Evolutionary conservation across 2,329 filamentous ascomycete species (phyloP).

Genomic region (Aspergillus puulaauensis): DNA sequence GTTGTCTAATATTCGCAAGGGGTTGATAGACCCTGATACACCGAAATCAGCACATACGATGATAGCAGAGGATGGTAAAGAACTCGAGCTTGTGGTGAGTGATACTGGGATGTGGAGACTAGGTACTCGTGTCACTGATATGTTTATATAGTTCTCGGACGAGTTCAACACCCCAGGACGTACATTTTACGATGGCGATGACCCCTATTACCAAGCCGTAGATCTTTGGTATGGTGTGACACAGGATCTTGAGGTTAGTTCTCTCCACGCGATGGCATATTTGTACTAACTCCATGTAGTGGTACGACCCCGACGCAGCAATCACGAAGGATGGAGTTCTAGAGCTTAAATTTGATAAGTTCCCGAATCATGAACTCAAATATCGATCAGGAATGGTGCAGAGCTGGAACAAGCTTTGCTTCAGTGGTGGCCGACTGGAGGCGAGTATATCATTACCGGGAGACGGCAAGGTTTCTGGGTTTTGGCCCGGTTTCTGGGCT

Average conservation of each 20-base stretch:
- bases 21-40: constrained; percentile 68
- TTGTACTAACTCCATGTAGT: constrained; percentile 40
- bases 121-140: constrained; percentile 3
- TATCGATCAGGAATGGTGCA: constrained; percentile 74
- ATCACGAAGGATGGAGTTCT: constrained; percentile 63
- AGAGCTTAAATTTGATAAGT: constrained; percentile 64
- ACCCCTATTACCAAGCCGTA: constrained; percentile 66
- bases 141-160: constrained; percentile 61
- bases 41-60: constrained; percentile 58
- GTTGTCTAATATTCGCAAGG: constrained; percentile 59
- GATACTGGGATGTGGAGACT: background rate
- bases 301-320: constrained; percentile 69
- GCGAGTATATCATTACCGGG: constrained; percentile 70
- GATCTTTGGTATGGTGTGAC: constrained; percentile 74
- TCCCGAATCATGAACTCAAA: constrained; percentile 63
- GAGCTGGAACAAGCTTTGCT: constrained; percentile 72
- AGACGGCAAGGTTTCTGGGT: constrained; percentile 63
- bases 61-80: constrained; percentile 59
- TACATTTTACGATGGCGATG: constrained; percentile 70
- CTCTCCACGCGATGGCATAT: no score
- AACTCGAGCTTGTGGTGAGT: constrained; percentile 61
- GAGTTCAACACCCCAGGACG: constrained; percentile 68
- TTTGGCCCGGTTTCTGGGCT: constrained; percentile 75
- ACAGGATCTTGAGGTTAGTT: constrained; percentile 62
- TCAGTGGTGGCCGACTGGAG: constrained; percentile 69